A percentile compares a stretch with the other conserved stretches of the same genome.
Evolutionary conservation across 106 monocot genomes (phyloP).

Genomic region (Chionographis japonica): DNA sequence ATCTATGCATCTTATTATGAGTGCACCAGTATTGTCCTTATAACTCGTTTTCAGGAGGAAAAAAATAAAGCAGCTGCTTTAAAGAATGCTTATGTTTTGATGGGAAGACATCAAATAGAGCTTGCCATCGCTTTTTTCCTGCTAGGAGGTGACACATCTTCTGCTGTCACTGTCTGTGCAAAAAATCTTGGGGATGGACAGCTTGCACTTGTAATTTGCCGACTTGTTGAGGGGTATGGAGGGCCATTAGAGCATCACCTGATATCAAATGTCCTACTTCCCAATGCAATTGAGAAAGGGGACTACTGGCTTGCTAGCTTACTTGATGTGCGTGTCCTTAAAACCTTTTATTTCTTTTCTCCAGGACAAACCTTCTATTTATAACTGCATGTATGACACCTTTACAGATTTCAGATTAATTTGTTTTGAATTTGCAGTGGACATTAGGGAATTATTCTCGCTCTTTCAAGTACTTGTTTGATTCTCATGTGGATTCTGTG

Average conservation of each 20-base stretch:
- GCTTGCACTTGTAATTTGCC: conserved; percentile 93
- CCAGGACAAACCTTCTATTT: neutral
- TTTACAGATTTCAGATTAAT: neutral
- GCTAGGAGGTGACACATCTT: conserved; percentile 78
- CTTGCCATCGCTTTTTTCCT: conserved; percentile 92
- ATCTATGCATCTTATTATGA: too few species aligned
- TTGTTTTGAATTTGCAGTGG: conserved; percentile 63
- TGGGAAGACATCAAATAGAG: conserved; percentile 94
- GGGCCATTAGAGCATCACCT: conserved; percentile 77
- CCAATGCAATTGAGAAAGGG: conserved; percentile 66
- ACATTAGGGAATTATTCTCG: conserved; percentile 63
- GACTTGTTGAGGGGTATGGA: conserved; percentile 76
- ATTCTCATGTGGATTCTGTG: conserved; percentile 10
- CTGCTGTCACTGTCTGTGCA: conserved; percentile 89
- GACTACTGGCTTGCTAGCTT: conserved; percentile 83
- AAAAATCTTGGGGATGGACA: conserved; percentile 95
- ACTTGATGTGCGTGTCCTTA: conserved; percentile 56
- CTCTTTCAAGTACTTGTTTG: conserved; percentile 41
- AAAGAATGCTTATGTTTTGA: conserved; percentile 98
- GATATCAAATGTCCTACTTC: conserved; percentile 69
- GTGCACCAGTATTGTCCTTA: neutral
- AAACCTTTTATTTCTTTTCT: neutral
- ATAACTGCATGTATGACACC: neutral
- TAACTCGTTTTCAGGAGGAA: conserved; percentile 27
- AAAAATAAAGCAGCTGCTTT: conserved; percentile 94